Evolutionary conservation across 345 rosid genomes (phyloP).

Genomic region (Sonneratia caseolaris): DNA sequence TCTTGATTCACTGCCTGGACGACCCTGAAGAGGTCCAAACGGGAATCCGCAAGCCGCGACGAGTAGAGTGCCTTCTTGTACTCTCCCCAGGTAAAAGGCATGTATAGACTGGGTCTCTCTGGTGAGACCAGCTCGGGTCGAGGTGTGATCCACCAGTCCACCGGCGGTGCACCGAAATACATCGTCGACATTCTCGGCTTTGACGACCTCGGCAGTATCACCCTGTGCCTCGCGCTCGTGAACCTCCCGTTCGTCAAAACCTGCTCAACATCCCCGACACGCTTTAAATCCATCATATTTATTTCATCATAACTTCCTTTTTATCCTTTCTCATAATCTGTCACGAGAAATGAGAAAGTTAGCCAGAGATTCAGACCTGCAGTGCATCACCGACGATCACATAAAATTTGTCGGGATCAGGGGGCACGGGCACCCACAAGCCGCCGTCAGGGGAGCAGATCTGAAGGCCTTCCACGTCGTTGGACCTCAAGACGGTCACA

Average conservation of each 20-base stretch:
- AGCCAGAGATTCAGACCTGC: constrained; percentile 33
- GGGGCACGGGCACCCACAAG: constrained; percentile 67
- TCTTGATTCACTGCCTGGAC: not conserved
- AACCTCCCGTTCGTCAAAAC: constrained; percentile 84
- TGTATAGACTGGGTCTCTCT: constrained; percentile 35
- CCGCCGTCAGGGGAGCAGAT: constrained; percentile 41
- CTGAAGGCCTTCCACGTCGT: constrained; percentile 88
- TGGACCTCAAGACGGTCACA: constrained; percentile 73
- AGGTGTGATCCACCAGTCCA: constrained; percentile 41
- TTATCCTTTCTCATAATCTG: too few relatives aligned
- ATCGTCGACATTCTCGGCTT: constrained; percentile 71
- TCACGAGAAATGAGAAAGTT: too few relatives aligned
- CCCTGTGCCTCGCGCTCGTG: constrained; percentile 77
- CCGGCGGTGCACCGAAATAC: constrained; percentile 87
- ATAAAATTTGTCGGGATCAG: constrained; percentile 66
- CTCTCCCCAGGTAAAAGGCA: constrained; percentile 75
- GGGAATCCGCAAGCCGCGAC: constrained; percentile 45
- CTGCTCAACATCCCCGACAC: constrained; percentile 14
- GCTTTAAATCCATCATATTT: too few relatives aligned
- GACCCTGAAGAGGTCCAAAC: constrained; percentile 54
- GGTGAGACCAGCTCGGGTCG: constrained; percentile 48
- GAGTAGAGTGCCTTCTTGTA: constrained; percentile 74
- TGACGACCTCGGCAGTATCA: constrained; percentile 30
- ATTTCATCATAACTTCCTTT: too few relatives aligned
- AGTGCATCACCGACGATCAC: constrained; percentile 80